Evolutionary conservation across 371 early-diverging fungal genomes (phyloP).

Genomic region (Mucor plumbeus): DNA sequence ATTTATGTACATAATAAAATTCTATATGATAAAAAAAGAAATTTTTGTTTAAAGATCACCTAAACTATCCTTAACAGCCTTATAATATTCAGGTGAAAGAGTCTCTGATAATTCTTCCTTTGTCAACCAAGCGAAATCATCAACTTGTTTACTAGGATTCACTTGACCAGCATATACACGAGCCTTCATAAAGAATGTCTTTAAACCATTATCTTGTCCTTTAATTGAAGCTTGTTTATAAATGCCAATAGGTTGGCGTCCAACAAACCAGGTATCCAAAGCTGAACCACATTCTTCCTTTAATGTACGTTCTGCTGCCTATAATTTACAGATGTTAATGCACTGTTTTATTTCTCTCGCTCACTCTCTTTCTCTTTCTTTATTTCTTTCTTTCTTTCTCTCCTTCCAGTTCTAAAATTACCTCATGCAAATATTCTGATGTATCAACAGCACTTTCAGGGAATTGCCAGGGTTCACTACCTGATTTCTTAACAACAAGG

Average conservation of each 20-base stretch:
- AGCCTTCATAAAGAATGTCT: constrained; percentile 84
- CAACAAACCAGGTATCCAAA: constrained; percentile 90
- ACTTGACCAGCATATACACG: constrained; percentile 84
- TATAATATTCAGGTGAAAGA: constrained; percentile 75
- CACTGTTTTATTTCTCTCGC: too few relatives aligned
- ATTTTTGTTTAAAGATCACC: constrained; percentile 56
- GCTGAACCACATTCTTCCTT: constrained; percentile 73
- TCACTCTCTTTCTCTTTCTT: constrained; percentile 11
- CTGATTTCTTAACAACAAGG: constrained; percentile 66
- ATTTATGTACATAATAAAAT: constrained; percentile 28
- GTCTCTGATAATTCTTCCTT: constrained; percentile 78
- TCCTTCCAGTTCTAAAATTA: constrained; percentile 25
- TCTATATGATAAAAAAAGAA: constrained; percentile 21
- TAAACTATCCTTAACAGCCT: constrained; percentile 76
- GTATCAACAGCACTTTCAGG: constrained; percentile 73
- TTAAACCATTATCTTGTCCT: constrained; percentile 36
- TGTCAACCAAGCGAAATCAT: constrained; percentile 90
- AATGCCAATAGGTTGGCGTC: constrained; percentile 80
- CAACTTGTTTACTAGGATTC: constrained; percentile 56
- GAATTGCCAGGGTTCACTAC: constrained; percentile 72
- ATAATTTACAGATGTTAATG: background rate
- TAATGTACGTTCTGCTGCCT: constrained; percentile 78
- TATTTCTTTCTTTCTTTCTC: background rate
- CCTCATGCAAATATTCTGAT: constrained; percentile 77
- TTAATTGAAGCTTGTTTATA: constrained; percentile 55